Percentiles rank a stretch among this genome's conserved stretches.
phyloP scores from a whole-genome alignment of 163 green algal species.

The Chlorella variabilis region DNA sequence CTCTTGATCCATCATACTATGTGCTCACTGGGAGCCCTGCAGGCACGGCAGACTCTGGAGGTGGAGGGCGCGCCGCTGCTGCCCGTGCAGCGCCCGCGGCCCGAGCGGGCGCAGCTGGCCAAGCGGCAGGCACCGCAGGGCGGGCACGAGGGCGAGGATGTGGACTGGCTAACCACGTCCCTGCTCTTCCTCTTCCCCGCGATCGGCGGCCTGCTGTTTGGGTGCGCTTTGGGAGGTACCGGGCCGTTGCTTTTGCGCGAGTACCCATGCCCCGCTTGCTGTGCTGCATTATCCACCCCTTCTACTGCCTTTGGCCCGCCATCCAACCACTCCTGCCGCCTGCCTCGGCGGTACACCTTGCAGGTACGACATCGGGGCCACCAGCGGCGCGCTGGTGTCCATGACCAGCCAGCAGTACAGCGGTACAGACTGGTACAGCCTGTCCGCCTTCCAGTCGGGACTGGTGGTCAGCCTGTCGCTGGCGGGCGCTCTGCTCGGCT shows the following conservation, averaged over 20 bases:
- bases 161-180: conserved; percentile 54
- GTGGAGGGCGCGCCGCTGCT: conserved; percentile 23
- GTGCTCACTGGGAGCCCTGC: no score
- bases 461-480: conserved; percentile 73
- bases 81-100: not conserved
- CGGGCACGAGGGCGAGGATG: not conserved
- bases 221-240: conserved; percentile 30
- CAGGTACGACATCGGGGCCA: conserved; percentile 90
- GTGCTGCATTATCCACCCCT: not conserved
- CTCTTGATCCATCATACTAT: no score
- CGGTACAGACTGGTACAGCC: conserved; percentile 74
- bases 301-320: no score
- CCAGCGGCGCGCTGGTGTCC: conserved; percentile 80
- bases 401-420: conserved; percentile 64
- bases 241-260: not conserved
- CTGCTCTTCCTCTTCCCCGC: conserved; percentile 82
- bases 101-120: not conserved
- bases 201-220: conserved; percentile 88
- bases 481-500: conserved; percentile 74
- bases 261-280: not conserved
- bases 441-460: conserved; percentile 60
- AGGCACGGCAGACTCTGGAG: conserved; percentile 16
- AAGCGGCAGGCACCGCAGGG: not conserved
- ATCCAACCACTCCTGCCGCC: not conserved
- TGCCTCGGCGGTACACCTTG: no score